Evolutionary conservation across 2,329 filamentous ascomycete species (phyloP).

Genomic region (Fusarium brevicatenulatum): DNA sequence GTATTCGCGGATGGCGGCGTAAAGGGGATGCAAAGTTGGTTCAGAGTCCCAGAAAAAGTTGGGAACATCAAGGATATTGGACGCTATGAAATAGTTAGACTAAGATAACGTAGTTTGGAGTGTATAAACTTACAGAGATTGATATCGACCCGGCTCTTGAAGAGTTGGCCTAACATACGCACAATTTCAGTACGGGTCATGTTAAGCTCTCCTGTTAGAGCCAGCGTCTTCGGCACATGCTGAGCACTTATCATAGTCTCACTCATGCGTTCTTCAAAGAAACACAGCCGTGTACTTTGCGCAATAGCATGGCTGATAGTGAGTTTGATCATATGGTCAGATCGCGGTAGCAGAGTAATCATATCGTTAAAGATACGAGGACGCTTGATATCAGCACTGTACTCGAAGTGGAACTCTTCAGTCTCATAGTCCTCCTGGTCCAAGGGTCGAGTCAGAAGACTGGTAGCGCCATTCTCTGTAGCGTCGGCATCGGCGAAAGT

Average conservation of each 20-base stretch:
- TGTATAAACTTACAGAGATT: slow-evolving; percentile 81
- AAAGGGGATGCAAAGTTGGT: slow-evolving; percentile 92
- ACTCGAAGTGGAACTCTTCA: slow-evolving; percentile 98
- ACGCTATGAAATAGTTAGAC: slow-evolving; percentile 65
- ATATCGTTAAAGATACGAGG: slow-evolving; percentile 98
- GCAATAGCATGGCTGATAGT: slow-evolving; percentile 97
- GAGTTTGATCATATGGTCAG: slow-evolving; percentile 98
- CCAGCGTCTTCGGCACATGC: slow-evolving; percentile 88
- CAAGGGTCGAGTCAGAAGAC: slow-evolving; percentile 81
- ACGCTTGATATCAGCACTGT: slow-evolving; percentile 84
- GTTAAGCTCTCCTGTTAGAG: slow-evolving; percentile 87
- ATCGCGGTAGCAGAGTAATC: slow-evolving; percentile 91
- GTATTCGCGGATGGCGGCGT: slow-evolving; percentile 94
- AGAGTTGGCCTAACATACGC: slow-evolving; percentile 87
- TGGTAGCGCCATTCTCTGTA: slow-evolving; percentile 67
- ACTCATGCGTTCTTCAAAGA: slow-evolving; percentile 96
- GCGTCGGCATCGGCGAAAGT: slow-evolving; percentile 82
- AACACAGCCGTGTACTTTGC: slow-evolving; percentile 94
- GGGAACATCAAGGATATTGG: slow-evolving; percentile 94
- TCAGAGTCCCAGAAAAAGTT: slow-evolving; percentile 99
- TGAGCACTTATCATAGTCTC: slow-evolving; percentile 94
- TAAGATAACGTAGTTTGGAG: rapidly evolving
- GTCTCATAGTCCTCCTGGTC: slow-evolving; percentile 94
- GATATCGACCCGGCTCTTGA: slow-evolving; percentile 94
- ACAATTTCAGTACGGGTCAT: slow-evolving; percentile 94